Evolutionary conservation across 2,329 filamentous ascomycete genomes (phyloP), one percentile per base, ranked within the genome.

Genomic region (Phoma herbarum): DNA sequence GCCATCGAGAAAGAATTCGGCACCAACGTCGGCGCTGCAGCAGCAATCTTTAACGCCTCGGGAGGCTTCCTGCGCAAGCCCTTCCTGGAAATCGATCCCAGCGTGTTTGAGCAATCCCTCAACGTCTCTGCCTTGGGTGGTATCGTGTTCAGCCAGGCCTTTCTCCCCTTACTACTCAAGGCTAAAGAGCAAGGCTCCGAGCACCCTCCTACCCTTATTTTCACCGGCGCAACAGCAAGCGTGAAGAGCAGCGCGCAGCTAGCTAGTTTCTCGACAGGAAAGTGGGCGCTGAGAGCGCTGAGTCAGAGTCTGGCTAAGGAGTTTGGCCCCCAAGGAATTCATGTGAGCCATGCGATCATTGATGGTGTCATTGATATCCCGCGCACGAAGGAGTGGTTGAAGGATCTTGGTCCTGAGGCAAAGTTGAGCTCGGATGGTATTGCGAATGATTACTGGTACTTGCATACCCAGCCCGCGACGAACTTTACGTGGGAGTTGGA

Each of bases 351-450:
- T 78, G 87, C 89, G 5, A 87, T 96, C 60, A 88, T 96, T 53
- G 93, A 97, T 72, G 93, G 92, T 0, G 84, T 91, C 1, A 96
- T 97, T 75, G 90, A 96, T 75, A 93, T 90, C 52, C 90, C 90
- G 0, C 81, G 85, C 62, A 90, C 88, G 1, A 89, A 88, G 74
- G 83, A 83, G 35, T 88, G 79, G 78, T 72, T 83, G 54, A 84
- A 85, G 72, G 79, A 83, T 37, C 78, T 84, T 60, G 80, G 81
- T 22, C 79, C 83, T 6, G 87, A 89, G 75, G 86, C 83, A 0
- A 94, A 93, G 81, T 86, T 96, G 60, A 87, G 80, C 61, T 84
- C 92, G 9, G 89, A 91, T 63, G 90, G 89, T 65, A 96, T 96
- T 81, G 92, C 92, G 11, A 91, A 96, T 64, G 85, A 86, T 11